Base-by-base conservation (phyloP, 2,329 filamentous ascomycete species). In the Pseudocercospora macadamiae region DNA sequence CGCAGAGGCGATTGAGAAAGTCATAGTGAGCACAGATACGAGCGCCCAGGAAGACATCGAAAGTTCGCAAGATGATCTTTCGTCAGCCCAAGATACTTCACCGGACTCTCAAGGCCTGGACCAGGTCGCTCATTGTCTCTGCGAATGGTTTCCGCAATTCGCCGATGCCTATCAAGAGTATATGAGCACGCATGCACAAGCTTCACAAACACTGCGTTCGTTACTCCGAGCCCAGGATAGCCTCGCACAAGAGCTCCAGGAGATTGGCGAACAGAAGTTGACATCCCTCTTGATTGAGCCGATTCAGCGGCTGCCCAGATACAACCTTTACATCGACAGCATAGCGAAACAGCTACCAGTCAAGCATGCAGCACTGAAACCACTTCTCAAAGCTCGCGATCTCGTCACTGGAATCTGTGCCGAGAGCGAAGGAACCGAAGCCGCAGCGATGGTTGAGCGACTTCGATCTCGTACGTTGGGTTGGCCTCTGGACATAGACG, bases 361-460 rank as follows among this genome's bases (percentile, higher is more conserved):
- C 51, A 87, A 89, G 7, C 93, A 97, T 72, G 90, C 92, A 2
- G 93, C 93, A 0, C 82, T 96, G 54, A 88, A 89, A 65, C 82
- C 84, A 2, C 88, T 99, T 76, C 83, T 97, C 39, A 93, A 91
- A 71, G 93, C 95, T 0, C 85, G 93, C 65, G 95, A 97, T 73
- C 90, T 96, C 54, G 92, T 99, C 65, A 92, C 93, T 18, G 95
- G 96, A 54, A 99, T 99, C 42, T 99, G 95, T 75, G 96, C 93
- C 14, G 88, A 97, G 77, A 93, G 97, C 68, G 82, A 89, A 77
- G 71, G 80, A 74, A 76, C 80, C 2, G 89, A 91, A 69, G 89
- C 91, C 66, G 86, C 87, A 8, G 89, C 90, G 65, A 81, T 91
- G 44, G 83, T 89, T 30, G 89, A 86, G 65, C 86, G 90, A 39